These are phyloP conservation scores for Colletotrichum sp. DNA, from an alignment of 2,329 filamentous ascomycete genomes.

Conservation along the genomic window DNA sequence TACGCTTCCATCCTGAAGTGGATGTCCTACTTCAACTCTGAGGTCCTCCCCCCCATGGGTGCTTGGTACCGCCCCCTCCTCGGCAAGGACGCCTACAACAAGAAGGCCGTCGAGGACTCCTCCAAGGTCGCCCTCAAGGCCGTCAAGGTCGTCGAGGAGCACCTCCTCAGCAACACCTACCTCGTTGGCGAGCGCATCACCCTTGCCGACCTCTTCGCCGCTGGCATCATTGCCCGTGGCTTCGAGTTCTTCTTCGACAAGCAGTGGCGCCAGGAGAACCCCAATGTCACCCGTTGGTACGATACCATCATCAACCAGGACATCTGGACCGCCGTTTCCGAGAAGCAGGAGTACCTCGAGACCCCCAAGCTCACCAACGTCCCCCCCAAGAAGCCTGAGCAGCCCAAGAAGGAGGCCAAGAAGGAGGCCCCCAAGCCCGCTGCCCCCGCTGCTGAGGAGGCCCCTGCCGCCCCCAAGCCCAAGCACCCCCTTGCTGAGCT, in stretches of 20 bases:
- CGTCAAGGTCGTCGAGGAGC: slow-evolving; percentile 78
- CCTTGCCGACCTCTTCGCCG: slow-evolving; percentile 89
- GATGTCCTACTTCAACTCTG: slow-evolving; percentile 95
- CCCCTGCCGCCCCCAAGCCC: slow-evolving; percentile 77
- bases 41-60: slow-evolving; percentile 76
- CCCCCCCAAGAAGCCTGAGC: slow-evolving; percentile 79
- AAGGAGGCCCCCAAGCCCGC: slow-evolving; percentile 33
- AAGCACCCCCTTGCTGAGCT: slow-evolving; percentile 96
- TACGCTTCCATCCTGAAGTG: slow-evolving; percentile 97
- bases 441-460: slow-evolving; percentile 48
- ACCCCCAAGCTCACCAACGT: slow-evolving; percentile 75
- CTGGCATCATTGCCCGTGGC: slow-evolving; percentile 80
- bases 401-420: slow-evolving; percentile 66
- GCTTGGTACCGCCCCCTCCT: slow-evolving; percentile 87
- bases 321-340: slow-evolving; percentile 82
- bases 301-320: slow-evolving; percentile 92
- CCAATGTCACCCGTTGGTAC: slow-evolving; percentile 92
- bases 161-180: slow-evolving; percentile 93
- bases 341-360: slow-evolving; percentile 80
- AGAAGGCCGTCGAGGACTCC: slow-evolving; percentile 89
- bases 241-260: slow-evolving; percentile 97
- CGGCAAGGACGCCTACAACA: slow-evolving; percentile 89
- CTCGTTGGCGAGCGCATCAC: slow-evolving; percentile 97
- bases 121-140: slow-evolving; percentile 72
- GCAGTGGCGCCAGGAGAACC: slow-evolving; percentile 82